Evolutionary conservation across 2,329 filamentous ascomycete species (phyloP).

Genomic region (Alternaria triticimaculans): DNA sequence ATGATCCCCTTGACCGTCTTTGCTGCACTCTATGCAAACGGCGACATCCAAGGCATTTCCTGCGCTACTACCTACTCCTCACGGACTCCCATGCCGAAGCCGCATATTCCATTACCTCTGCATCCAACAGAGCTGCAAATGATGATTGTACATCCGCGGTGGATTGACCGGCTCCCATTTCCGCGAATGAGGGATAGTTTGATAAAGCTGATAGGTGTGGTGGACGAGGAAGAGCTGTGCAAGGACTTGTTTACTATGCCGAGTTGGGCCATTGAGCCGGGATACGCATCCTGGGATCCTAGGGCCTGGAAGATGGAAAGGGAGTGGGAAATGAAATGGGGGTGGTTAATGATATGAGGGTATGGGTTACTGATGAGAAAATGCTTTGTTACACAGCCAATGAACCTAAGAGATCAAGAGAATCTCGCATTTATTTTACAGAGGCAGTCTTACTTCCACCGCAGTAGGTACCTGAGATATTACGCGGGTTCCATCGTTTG

Average conservation of each 20-base stretch:
- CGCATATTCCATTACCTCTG: conserved; percentile 29
- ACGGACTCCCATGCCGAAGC: conserved; percentile 28
- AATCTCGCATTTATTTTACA: neutral
- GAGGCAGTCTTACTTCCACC: neutral
- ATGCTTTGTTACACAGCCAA: neutral
- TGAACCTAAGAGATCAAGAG: neutral
- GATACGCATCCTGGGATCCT: conserved; percentile 42
- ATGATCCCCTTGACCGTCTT: conserved; percentile 29
- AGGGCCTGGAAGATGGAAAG: conserved; percentile 45
- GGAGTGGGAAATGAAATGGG: conserved; percentile 48
- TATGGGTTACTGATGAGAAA: neutral
- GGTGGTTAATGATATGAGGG: conserved; percentile 25
- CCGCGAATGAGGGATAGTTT: conserved; percentile 50
- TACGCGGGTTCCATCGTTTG: neutral
- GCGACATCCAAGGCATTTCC: conserved; percentile 22
- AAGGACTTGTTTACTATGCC: conserved; percentile 42
- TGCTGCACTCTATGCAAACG: conserved; percentile 41
- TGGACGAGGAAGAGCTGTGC: conserved; percentile 50
- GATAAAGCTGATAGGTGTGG: conserved; percentile 36
- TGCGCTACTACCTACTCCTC: conserved; percentile 33
- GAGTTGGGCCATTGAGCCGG: conserved; percentile 42
- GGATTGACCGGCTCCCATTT: conserved; percentile 53
- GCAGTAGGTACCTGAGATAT: neutral
- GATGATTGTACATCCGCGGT: conserved; percentile 44
- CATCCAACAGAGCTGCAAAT: conserved; percentile 47